Evolutionary conservation across 1,284 basidiomycete species (phyloP).

Genomic region (Coniferiporia weirii): DNA sequence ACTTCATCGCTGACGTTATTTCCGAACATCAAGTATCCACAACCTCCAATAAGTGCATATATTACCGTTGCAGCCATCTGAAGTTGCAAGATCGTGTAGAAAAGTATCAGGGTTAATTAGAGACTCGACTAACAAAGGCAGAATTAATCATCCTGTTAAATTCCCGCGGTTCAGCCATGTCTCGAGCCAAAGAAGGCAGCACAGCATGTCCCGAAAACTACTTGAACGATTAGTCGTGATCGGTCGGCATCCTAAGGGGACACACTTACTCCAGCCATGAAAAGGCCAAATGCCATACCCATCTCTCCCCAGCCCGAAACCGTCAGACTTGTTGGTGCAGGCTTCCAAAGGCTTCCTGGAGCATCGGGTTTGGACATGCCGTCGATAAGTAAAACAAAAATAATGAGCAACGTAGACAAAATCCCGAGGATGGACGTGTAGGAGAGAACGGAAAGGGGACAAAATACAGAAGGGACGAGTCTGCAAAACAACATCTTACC

Average conservation of each 20-base stretch:
- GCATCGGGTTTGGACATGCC: conserved; percentile 74
- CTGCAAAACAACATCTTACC: conserved; percentile 30
- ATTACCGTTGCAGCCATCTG: conserved; percentile 75
- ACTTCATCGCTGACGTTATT: conserved; percentile 79
- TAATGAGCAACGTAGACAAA: conserved; percentile 71
- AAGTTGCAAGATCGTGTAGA: conserved; percentile 14
- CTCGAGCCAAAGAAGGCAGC: conserved; percentile 83
- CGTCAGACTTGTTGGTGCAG: conserved; percentile 64
- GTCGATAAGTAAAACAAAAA: conserved; percentile 80
- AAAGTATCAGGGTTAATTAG: not conserved
- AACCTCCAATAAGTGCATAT: conserved; percentile 77
- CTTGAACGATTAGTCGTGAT: not conserved
- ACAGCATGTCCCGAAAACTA: conserved; percentile 92
- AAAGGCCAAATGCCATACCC: conserved; percentile 78
- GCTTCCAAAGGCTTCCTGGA: conserved; percentile 80
- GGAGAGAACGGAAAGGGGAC: conserved; percentile 80
- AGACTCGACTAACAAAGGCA: conserved; percentile 58
- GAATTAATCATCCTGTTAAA: conserved; percentile 83
- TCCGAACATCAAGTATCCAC: conserved; percentile 93
- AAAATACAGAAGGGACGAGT: conserved; percentile 77
- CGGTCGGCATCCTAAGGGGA: not conserved
- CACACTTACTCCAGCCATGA: conserved; percentile 84
- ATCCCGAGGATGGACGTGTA: conserved; percentile 85
- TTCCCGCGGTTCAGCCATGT: conserved; percentile 82
- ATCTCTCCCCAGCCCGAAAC: conserved; percentile 57